Evolutionary conservation across 306 rosid species (phyloP).

Genomic region (Rosa persica): DNA sequence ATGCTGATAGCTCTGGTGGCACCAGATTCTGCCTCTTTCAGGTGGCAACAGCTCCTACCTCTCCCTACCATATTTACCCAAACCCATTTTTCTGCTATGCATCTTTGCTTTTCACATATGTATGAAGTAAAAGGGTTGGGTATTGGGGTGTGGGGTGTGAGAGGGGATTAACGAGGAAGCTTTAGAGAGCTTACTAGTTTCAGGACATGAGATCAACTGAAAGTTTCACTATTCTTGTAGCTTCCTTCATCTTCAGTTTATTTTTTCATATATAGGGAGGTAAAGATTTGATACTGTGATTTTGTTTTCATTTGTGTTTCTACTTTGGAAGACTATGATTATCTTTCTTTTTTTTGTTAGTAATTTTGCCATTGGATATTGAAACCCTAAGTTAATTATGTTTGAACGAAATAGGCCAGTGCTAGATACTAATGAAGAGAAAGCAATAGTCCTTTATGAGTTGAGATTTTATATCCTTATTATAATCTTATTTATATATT

Average conservation of each 20-base stretch:
- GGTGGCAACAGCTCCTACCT: constrained; percentile 2
- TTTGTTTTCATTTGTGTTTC: neutral
- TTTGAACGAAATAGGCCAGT: constrained; percentile 56
- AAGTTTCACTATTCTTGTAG: neutral
- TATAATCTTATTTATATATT: neutral
- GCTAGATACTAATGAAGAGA: constrained; percentile 72
- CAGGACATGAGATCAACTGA: neutral
- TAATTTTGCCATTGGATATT: constrained; percentile 23
- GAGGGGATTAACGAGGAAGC: neutral
- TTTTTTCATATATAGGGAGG: no score
- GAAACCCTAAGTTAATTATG: constrained; percentile 20
- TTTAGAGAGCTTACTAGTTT: neutral
- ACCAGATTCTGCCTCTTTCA: neutral
- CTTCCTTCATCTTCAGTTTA: neutral
- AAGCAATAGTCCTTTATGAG: constrained; percentile 85
- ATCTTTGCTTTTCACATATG: neutral
- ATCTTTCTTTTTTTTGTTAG: neutral
- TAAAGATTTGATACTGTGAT: no score
- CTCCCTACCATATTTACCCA: neutral
- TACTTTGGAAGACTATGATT: neutral
- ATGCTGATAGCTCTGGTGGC: neutral
- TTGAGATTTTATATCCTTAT: constrained; percentile 38
- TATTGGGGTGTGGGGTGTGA: neutral
- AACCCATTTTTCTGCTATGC: neutral
- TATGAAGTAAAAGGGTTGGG: neutral